Evolutionary conservation across 2,329 filamentous ascomycete genomes (phyloP).

Genomic region (Calonectria montana): DNA sequence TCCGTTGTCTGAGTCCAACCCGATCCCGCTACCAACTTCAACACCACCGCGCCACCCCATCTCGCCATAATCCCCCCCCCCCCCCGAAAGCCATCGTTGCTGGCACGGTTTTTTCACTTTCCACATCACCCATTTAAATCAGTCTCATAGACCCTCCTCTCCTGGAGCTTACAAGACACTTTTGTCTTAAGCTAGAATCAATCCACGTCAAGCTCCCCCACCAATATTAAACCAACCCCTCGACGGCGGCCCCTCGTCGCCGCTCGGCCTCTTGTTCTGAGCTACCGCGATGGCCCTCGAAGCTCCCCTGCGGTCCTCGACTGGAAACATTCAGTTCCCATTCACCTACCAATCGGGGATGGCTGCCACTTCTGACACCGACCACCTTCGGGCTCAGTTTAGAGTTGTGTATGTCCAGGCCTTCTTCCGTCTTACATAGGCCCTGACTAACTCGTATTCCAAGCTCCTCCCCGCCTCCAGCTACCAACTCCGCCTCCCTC

Average conservation of each 20-base stretch:
- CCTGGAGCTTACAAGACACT: constrained; percentile 38
- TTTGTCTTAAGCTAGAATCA: constrained; percentile 33
- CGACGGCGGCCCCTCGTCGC: constrained; percentile 27
- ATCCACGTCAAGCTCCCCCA: constrained; percentile 22
- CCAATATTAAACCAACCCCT: constrained; percentile 22
- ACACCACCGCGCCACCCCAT: not conserved
- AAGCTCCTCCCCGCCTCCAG: constrained; percentile 51
- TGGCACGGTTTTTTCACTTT: not conserved
- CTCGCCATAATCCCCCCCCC: not conserved
- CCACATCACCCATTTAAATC: not conserved
- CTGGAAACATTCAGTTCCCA: constrained; percentile 57
- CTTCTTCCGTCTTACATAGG: not conserved
- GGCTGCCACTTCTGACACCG: constrained; percentile 65
- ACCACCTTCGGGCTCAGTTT: constrained; percentile 60
- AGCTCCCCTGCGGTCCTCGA: constrained; percentile 72
- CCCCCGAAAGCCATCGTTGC: not conserved
- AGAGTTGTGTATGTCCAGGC: constrained; percentile 61
- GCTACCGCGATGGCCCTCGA: constrained; percentile 50
- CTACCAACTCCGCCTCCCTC: constrained; percentile 59
- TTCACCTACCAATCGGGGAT: constrained; percentile 62
- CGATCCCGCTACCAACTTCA: not conserved
- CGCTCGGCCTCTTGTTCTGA: constrained; percentile 21
- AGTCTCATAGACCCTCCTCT: constrained; percentile 15
- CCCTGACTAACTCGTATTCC: constrained; percentile 22
- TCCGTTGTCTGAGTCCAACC: constrained; percentile 1